Conservation (phyloP, 78 protist species). For the Capsaspora owczarzaki region DNA sequence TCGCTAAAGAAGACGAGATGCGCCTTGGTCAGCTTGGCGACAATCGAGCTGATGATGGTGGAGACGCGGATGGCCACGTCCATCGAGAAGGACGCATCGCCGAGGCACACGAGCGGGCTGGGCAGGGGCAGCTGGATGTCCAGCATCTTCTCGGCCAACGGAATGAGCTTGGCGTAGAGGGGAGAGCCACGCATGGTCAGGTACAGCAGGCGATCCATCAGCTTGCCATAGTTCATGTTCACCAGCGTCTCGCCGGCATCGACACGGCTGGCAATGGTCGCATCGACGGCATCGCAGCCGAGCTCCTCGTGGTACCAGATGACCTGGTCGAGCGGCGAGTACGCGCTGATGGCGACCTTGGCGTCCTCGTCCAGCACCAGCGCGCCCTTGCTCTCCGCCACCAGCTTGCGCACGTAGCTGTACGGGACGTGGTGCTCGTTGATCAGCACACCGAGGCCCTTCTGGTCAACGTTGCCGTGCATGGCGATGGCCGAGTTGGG, state of each 20-base stretch:
- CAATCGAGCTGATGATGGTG: slow-evolving; percentile 7
- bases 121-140: not conserved
- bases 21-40: not conserved
- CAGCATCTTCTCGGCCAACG: slow-evolving; percentile 2
- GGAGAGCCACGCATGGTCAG: not conserved
- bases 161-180: not conserved
- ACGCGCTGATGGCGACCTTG: not conserved
- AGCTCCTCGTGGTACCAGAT: slow-evolving; percentile 6
- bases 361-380: not conserved
- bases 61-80: slow-evolving; percentile 25
- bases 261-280: not conserved
- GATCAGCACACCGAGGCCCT: no score
- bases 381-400: no score
- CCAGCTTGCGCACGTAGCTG: no score
- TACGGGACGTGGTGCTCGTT: no score
- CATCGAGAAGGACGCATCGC: slow-evolving; percentile 27
- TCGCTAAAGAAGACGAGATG: slow-evolving; percentile 14
- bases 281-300: not conserved
- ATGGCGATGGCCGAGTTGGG: no score
- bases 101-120: not conserved
- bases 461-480: no score
- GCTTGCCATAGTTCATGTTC: slow-evolving; percentile 6
- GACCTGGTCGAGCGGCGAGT: not conserved
- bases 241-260: not conserved
- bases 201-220: slow-evolving; percentile 8